These are phyloP conservation scores for Aspergillus incahuasiensis DNA, from an alignment of 495 filamentous ascomycete genomes.

Conservation along the genomic window DNA sequence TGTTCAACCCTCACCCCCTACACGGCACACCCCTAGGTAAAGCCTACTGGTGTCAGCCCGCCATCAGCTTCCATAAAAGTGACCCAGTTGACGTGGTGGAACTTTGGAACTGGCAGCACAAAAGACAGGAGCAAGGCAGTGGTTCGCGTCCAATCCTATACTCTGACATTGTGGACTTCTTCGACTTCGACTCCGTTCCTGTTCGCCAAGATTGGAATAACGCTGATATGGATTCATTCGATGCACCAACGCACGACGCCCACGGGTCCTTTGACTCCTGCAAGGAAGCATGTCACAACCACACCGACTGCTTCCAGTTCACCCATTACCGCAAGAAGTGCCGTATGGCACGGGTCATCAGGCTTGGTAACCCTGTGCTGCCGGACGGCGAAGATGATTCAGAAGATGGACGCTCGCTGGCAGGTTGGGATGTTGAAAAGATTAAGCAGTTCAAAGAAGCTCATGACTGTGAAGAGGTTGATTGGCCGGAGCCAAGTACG, in stretches of 20 bases:
- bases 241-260: slow-evolving; percentile 21
- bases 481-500: slow-evolving; percentile 32
- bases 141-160: slow-evolving; percentile 25
- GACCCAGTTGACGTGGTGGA: slow-evolving; percentile 22
- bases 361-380: slow-evolving; percentile 18
- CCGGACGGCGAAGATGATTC: neutral
- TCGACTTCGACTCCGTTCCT: slow-evolving; percentile 14
- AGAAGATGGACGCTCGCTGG: slow-evolving; percentile 15
- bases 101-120: slow-evolving; percentile 11
- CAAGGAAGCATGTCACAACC: slow-evolving; percentile 23
- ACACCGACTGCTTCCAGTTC: slow-evolving; percentile 26
- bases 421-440: slow-evolving; percentile 32
- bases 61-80: slow-evolving; percentile 50
- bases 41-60: slow-evolving; percentile 48
- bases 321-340: slow-evolving; percentile 26
- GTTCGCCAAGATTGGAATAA: slow-evolving; percentile 34
- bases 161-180: slow-evolving; percentile 27
- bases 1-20: slow-evolving; percentile 44
- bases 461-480: slow-evolving; percentile 18
- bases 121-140: neutral
- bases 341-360: slow-evolving; percentile 24
- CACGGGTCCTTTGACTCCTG: slow-evolving; percentile 25
- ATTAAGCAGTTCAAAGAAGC: slow-evolving; percentile 21
- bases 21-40: slow-evolving; percentile 37
- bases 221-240: slow-evolving; percentile 26